Conservation (phyloP, 352 stramenopile species). For the Phytopythium boreale region DNA sequence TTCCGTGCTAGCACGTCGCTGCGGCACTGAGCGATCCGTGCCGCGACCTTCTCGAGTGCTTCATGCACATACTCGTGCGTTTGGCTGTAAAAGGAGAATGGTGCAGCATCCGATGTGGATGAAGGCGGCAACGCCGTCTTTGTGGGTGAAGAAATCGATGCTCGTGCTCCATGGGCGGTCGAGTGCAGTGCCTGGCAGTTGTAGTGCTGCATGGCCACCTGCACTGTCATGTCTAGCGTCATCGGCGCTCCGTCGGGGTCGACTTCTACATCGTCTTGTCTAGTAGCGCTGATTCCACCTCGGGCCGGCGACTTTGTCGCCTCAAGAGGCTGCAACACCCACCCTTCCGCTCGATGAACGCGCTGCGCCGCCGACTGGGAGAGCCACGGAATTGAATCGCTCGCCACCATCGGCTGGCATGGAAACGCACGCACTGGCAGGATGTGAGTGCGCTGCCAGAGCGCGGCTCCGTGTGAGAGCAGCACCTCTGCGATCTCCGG, state of each 20-base stretch:
- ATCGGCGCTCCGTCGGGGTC: constrained; percentile 21
- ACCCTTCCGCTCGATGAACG: constrained; percentile 28
- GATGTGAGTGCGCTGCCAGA: constrained; percentile 64
- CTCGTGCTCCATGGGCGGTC: neutral
- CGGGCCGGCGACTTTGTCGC: neutral
- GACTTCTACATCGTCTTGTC: neutral
- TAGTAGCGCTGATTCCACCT: neutral
- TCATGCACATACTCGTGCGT: constrained; percentile 30
- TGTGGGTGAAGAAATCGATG: constrained; percentile 15
- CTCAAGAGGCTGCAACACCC: constrained; percentile 47
- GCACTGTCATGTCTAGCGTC: constrained; percentile 42
- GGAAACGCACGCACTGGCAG: constrained; percentile 49
- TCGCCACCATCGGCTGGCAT: constrained; percentile 15
- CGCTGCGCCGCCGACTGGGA: constrained; percentile 8
- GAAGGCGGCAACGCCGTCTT: neutral
- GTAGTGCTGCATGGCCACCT: constrained; percentile 38
- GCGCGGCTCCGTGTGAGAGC: constrained; percentile 38
- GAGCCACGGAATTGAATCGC: constrained; percentile 3
- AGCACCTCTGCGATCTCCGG: constrained; percentile 49
- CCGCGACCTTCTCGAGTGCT: constrained; percentile 17
- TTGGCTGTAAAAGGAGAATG: constrained; percentile 24
- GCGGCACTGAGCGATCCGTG: constrained; percentile 14
- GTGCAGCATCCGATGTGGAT: constrained; percentile 30
- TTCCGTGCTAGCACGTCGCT: constrained; percentile 42
- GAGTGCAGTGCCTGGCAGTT: constrained; percentile 17